Percentiles rank a stretch among this genome's conserved stretches.
Evolutionary conservation across 106 monocot genomes (phyloP).

Genomic region (Chionographis japonica): DNA sequence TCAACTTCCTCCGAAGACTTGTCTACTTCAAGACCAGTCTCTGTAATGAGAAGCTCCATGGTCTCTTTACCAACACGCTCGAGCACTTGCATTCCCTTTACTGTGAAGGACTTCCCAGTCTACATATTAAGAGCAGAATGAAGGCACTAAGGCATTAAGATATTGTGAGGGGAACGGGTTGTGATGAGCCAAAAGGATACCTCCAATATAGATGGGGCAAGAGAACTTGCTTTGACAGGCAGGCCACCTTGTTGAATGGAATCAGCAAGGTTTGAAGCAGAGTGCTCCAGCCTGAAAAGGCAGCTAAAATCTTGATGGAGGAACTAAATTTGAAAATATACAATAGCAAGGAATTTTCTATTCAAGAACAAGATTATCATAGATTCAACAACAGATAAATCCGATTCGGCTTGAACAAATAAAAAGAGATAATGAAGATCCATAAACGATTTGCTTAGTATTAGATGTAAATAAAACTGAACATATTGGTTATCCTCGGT

Average conservation of each 20-base stretch:
- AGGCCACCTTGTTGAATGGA: conserved; percentile 66
- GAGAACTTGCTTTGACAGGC: conserved; percentile 37
- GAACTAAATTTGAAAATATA: background rate
- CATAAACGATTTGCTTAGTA: no score
- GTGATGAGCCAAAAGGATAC: conserved; percentile 21
- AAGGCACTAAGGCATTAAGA: background rate
- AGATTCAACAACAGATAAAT: no score
- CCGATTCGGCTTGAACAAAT: no score
- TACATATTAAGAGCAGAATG: conserved; percentile 9
- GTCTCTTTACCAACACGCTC: conserved; percentile 93
- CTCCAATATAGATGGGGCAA: conserved; percentile 86
- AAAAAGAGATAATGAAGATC: no score
- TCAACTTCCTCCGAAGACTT: conserved; percentile 28
- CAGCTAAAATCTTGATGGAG: background rate
- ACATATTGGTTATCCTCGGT: no score
- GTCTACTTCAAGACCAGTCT: conserved; percentile 76
- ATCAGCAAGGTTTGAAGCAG: conserved; percentile 71
- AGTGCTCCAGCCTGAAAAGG: conserved; percentile 63
- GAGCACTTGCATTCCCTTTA: conserved; percentile 79
- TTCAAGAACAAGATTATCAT: no score
- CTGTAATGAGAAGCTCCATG: conserved; percentile 73
- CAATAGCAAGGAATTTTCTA: background rate
- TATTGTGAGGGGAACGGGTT: background rate
- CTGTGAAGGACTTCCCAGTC: conserved; percentile 74
- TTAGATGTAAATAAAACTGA: no score